A percentile compares a stretch with the other conserved stretches of the same genome.
Evolutionary conservation across 1,284 basidiomycete species (phyloP).

Genomic region (Fomes fomentarius): DNA sequence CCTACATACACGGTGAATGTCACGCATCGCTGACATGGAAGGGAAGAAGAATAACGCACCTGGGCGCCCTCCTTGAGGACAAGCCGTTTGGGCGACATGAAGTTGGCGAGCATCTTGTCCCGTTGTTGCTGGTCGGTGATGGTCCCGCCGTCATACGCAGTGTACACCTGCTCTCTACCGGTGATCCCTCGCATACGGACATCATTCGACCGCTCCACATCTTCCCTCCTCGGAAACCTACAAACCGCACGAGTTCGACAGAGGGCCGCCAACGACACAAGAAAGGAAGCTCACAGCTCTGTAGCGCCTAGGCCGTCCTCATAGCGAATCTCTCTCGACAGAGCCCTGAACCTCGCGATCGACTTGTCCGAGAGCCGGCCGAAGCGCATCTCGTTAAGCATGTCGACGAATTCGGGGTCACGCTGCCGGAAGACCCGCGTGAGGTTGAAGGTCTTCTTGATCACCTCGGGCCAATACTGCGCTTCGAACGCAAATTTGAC

Average conservation of each 20-base stretch:
- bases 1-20: constrained; percentile 25
- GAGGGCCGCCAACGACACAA: not conserved
- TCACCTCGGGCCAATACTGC: constrained; percentile 63
- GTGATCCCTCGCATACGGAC: constrained; percentile 52
- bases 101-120: constrained; percentile 41
- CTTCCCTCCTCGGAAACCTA: constrained; percentile 74
- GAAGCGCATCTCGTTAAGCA: constrained; percentile 93
- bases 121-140: constrained; percentile 44
- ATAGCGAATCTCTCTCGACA: constrained; percentile 64
- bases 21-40: not conserved
- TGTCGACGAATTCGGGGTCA: constrained; percentile 81
- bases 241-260: not conserved
- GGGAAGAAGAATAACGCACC: constrained; percentile 12
- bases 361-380: constrained; percentile 66
- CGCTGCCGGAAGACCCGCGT: constrained; percentile 70
- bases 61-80: constrained; percentile 35
- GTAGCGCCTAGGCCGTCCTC: constrained; percentile 80
- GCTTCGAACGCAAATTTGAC: constrained; percentile 87
- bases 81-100: constrained; percentile 34
- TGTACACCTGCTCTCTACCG: constrained; percentile 40
- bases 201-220: constrained; percentile 82
- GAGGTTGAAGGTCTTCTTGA: constrained; percentile 61
- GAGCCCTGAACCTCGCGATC: constrained; percentile 59
- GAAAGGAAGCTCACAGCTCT: constrained; percentile 59
- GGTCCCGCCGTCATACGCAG: constrained; percentile 47